phyloP scores from a whole-genome alignment of 2,329 filamentous ascomycete species.

The Plectosphaerella sp. region DNA sequence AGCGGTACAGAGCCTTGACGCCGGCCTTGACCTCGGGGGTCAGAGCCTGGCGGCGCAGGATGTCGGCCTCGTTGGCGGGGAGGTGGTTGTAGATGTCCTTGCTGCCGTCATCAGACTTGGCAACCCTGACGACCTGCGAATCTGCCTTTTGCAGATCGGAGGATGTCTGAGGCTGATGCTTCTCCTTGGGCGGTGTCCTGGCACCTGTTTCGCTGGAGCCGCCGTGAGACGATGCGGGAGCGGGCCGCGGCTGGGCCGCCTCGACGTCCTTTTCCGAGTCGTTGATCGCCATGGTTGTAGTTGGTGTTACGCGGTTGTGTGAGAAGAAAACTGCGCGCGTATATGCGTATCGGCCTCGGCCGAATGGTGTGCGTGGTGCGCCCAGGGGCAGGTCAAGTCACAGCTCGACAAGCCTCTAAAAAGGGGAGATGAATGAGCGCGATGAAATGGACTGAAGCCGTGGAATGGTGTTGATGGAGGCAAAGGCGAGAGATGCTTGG shows the following conservation, averaged over 20 bases:
- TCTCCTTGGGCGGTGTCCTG: conserved; percentile 8
- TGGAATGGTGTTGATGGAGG: too few relatives aligned
- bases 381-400: too few relatives aligned
- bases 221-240: conserved; percentile 26
- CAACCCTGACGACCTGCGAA: conserved; percentile 27
- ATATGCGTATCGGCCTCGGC: too few relatives aligned
- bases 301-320: too few relatives aligned
- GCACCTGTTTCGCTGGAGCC: conserved; percentile 19
- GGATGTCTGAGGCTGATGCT: conserved; percentile 14
- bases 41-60: conserved; percentile 65
- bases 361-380: too few relatives aligned
- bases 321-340: too few relatives aligned
- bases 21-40: conserved; percentile 60
- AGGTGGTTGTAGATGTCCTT: conserved; percentile 58
- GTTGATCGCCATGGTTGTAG: too few relatives aligned
- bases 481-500: not conserved
- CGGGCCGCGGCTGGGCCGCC: conserved; percentile 12
- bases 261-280: too few relatives aligned
- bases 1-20: conserved; percentile 64
- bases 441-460: too few relatives aligned
- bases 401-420: too few relatives aligned
- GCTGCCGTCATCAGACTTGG: conserved; percentile 30
- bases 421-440: too few relatives aligned
- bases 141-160: conserved; percentile 35
- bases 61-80: conserved; percentile 58